Evolutionary conservation across 495 filamentous ascomycete species (phyloP), one percentile per base, ranked within the genome.

Genomic region (Lineolata rhizophorae): DNA sequence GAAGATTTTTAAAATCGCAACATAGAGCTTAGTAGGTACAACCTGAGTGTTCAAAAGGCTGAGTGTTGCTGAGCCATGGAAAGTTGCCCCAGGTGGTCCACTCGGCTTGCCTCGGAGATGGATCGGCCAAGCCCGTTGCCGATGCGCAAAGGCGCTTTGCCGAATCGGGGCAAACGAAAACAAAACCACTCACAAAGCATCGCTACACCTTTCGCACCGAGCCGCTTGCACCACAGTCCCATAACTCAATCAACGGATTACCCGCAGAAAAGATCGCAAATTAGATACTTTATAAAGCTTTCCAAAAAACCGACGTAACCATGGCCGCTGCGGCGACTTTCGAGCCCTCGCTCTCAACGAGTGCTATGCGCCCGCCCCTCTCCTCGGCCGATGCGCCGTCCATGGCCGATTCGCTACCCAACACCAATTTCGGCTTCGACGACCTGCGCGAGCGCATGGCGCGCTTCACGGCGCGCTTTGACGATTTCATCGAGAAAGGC

Each of bases 371-470:
- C 38, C 67, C 69, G 31, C 71, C 76, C 12, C 57, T 74, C 34
- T 56, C 53, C 20, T 58, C 62, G 9, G 55, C 65, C 16, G 55
- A 62, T 35, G 61, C 58, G 27, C 63, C 65, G 4, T 67, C 68
- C 36, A 71, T 74, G 62, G 79, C 80, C 21, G 80, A 87, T 51
- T 70, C 70, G 9, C 67, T 94, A 5, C 87, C 87, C 22, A 79
- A 60, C 50, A 77, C 93, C 53, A 82, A 87, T 54, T 94, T 95
- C 52, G 82, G 81, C 35, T 95, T 95, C 54, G 85, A 95, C 36
- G 83, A 93, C 38, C 59, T 97, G 37, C 84, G 84, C 52, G 80
- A 81, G 40, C 73, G 81, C 54, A 95, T 97, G 85, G 70, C 76
- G 18, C 75, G 76, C 31, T 97, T 97, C 51, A 95, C 81, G 0